Evolutionary conservation across 768 basidiomycete species (phyloP), one percentile per base, ranked within the genome.

Genomic region (Mycena rebaudengoi): DNA sequence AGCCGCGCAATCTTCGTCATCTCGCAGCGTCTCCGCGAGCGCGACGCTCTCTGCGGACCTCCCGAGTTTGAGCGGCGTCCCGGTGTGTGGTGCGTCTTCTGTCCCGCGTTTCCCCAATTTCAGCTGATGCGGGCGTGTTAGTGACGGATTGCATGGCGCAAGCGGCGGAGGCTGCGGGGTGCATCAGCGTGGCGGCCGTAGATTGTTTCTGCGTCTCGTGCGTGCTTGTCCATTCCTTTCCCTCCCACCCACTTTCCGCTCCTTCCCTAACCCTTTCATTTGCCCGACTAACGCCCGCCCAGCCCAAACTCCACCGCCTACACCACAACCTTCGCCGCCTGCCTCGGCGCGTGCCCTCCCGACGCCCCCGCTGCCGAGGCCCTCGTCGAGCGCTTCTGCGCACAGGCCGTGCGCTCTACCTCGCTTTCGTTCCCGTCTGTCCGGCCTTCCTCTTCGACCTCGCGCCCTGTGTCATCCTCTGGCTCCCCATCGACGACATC

Each of bases 321-420:
- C 56, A 44, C 56, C 14, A 16, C 28, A 5, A 10, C 30, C 30
- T 32, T 58, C 30, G 21, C 48, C 21, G 4, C 16, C 6, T 58
- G 56, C 44, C 29, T 58, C 28, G 18, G 20, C 29, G 20, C 41
- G 7, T 59, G 56, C 48, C 58, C 48, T 3, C 13, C 5, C 46
- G 26, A 60, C 11, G 48, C 41, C 1, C 3, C 37, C 48, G 18
- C 58, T 37, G 48, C 58, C 32, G 58, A 60, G 28, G 33, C 46
- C 8, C 33, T 60, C 58, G 58, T 43, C 18, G 25, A 60, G 58
- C 32, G 43, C 29, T 43, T 60, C 28, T 60, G 58, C 58, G 58
- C 58, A 23, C 46, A 35, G 3, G 58, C 58, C 7, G 3, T 26
- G 11, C 11, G 2, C 11, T n/a, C 46, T 2, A 50, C 46, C 23